These are phyloP conservation scores for Quercus robur DNA, from an alignment of 306 rosid species.

Conservation along the genomic window DNA sequence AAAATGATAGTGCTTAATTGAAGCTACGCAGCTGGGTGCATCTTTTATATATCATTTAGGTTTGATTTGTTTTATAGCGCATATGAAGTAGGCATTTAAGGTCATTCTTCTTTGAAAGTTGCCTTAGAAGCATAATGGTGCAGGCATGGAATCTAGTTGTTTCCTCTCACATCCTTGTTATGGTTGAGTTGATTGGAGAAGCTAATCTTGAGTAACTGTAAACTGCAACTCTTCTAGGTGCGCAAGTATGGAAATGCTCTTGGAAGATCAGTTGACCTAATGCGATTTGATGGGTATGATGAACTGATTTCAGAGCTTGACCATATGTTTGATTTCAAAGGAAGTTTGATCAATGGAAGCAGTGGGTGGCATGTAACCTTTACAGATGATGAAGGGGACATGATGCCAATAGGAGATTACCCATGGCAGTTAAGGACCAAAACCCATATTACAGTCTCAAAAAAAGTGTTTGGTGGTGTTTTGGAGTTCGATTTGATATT, in stretches of 20 bases:
- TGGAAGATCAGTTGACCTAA: constrained; percentile 60
- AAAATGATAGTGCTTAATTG: background rate
- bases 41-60: background rate
- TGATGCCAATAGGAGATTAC: constrained; percentile 40
- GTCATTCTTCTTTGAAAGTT: background rate
- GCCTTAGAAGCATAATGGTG: background rate
- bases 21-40: background rate
- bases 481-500: too few species aligned
- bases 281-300: constrained; percentile 37
- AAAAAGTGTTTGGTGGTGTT: background rate
- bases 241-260: constrained; percentile 55
- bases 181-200: background rate
- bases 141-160: constrained; percentile 1
- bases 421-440: constrained; percentile 58
- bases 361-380: constrained; percentile 60
- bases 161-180: background rate
- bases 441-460: background rate
- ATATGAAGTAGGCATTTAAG: too few species aligned
- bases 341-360: constrained; percentile 47
- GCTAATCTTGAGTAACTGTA: background rate
- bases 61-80: background rate
- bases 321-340: constrained; percentile 56
- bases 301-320: constrained; percentile 57
- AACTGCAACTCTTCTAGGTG: constrained; percentile 47
- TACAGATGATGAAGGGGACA: constrained; percentile 45